Conservation (phyloP, 1,284 basidiomycete genomes). For the Pseudozyma pruni region DNA sequence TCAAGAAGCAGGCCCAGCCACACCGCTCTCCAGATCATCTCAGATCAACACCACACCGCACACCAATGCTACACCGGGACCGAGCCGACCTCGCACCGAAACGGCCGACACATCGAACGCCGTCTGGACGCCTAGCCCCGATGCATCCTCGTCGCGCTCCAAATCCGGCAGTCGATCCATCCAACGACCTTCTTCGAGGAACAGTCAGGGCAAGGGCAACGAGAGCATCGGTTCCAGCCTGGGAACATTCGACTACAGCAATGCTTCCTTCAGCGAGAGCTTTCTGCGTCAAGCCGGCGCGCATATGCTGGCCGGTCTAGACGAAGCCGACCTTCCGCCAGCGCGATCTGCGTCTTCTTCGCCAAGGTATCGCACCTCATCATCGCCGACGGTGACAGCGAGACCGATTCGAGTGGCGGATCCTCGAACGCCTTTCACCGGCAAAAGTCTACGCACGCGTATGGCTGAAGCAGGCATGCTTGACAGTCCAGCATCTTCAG, state of each 20-base stretch:
- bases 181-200: conserved; percentile 1
- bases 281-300: conserved; percentile 58
- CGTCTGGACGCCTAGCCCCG: conserved; percentile 38
- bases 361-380: conserved; percentile 17
- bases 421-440: conserved; percentile 29
- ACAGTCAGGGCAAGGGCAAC: conserved; percentile 7
- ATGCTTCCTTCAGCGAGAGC: conserved; percentile 61
- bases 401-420: conserved; percentile 18
- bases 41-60: background rate
- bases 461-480: conserved; percentile 39
- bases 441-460: conserved; percentile 28
- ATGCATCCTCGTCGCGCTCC: conserved; percentile 24
- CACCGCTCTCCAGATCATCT: background rate
- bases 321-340: conserved; percentile 14
- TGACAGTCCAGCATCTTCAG: conserved; percentile 23
- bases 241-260: conserved; percentile 42
- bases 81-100: background rate
- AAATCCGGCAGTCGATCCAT: conserved; percentile 1
- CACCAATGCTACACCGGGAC: conserved; percentile 7
- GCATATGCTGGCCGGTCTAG: conserved; percentile 50
- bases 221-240: conserved; percentile 43
- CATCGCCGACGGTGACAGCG: conserved; percentile 28
- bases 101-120: background rate
- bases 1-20: background rate
- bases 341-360: conserved; percentile 11